Base-by-base conservation (phyloP, 768 basidiomycete species). In the Phallus indusiatus region DNA sequence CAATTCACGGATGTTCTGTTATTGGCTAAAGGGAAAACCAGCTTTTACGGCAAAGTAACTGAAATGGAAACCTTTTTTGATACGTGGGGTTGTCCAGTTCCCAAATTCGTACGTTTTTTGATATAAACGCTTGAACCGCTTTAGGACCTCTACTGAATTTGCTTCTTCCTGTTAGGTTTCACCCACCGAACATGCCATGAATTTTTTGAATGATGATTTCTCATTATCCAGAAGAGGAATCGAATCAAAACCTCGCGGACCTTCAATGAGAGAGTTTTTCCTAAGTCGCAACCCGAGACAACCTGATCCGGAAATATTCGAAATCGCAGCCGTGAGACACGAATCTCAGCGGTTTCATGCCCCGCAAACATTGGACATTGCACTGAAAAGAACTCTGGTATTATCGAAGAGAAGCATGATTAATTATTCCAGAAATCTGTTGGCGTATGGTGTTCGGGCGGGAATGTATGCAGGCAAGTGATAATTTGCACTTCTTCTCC, bases 1-100 rank as follows among this genome's bases (percentile, higher is more conserved):
- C 76, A 82, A 48, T 87, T 88, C 66, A 81, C 81, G 52, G 73
- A 79, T 34, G 70, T 86, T 12, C 68, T 84, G 33, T 70, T 88
- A 21, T 74, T 88, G 12, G 73, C 83, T 0, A 75, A 76, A 35
- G 85, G 85, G 0, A 71, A 71, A 50, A 70, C 74, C 52, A 59
- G 82, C 68, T 70, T 75, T 69, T 62, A 75, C 70, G 65, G 81
- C 53, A 56, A 72, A 14, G 64, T 67, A 49, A 24, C 63, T 60
- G 59, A 54, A 62, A 54, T n/a, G n/a, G 47, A 47, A 21, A 16
- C 47, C 7, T 57, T 35, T 57, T 42, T 57, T 21, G 47, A 8
- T 4, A 42, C 2, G 6, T 22, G 28, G 21, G 56, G 56, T 6
- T 47, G 50, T 34, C 56, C 56, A 57, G 47, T 48, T 5, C 8